Conservation (phyloP, 768 basidiomycete genomes). For the Cystofilobasidium capitatum region DNA sequence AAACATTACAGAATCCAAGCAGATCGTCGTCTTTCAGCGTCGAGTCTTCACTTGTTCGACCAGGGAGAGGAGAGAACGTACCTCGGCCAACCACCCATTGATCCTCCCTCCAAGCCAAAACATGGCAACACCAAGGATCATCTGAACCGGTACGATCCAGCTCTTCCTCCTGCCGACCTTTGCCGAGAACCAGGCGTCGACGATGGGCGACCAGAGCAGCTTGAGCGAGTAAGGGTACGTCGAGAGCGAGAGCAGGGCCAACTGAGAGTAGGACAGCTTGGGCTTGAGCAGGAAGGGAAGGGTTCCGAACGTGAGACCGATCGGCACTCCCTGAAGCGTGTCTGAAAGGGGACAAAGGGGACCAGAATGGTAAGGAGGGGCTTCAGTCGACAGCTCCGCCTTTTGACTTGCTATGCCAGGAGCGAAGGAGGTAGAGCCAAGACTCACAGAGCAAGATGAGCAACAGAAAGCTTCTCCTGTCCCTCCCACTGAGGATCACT, state of each 20-base stretch:
- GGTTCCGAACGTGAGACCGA: constrained; percentile 83
- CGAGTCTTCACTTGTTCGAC: background rate
- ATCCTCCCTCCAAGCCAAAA: constrained; percentile 41
- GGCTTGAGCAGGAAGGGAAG: constrained; percentile 92
- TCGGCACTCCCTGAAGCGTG: constrained; percentile 72
- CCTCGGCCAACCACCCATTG: constrained; percentile 24
- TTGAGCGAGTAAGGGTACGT: constrained; percentile 79
- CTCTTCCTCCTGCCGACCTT: constrained; percentile 88
- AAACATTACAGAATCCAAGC: constrained; percentile 41
- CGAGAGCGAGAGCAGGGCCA: constrained; percentile 84
- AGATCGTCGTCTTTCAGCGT: constrained; percentile 47
- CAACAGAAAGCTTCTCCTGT: constrained; percentile 74
- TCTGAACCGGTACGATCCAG: constrained; percentile 98
- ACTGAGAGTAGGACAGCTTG: constrained; percentile 91
- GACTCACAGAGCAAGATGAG: constrained; percentile 77
- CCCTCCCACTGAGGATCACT: constrained; percentile 53
- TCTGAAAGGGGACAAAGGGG: constrained; percentile 35
- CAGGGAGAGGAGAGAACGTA: background rate
- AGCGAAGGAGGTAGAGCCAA: background rate
- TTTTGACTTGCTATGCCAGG: background rate
- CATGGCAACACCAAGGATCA: constrained; percentile 66
- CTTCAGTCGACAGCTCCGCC: background rate
- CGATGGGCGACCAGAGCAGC: constrained; percentile 91
- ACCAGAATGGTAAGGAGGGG: background rate
- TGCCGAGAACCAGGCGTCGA: constrained; percentile 76